phyloP scores from a whole-genome alignment of 768 basidiomycete genomes.

The Termitomyces sp. region DNA sequence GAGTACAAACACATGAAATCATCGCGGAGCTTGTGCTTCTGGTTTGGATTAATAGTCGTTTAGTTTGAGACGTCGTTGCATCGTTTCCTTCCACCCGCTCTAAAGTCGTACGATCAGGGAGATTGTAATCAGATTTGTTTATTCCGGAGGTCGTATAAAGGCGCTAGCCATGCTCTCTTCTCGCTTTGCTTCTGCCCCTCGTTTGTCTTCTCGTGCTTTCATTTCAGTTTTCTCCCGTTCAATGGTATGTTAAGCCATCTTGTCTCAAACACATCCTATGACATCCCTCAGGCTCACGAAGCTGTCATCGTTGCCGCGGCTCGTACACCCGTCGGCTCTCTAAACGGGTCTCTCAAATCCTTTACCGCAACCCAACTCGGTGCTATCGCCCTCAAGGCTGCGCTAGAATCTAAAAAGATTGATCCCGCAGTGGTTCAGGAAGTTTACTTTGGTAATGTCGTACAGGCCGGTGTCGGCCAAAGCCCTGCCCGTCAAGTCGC shows the following conservation, averaged over 20 bases:
- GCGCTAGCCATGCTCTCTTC: constrained; percentile 38
- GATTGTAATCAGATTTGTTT: constrained; percentile 17
- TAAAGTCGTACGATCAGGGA: constrained; percentile 30
- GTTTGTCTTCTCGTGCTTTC: constrained; percentile 30
- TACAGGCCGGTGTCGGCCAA: constrained; percentile 96
- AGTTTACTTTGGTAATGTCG: constrained; percentile 95
- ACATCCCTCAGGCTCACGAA: constrained; percentile 50
- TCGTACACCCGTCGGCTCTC: constrained; percentile 89
- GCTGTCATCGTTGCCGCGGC: constrained; percentile 91
- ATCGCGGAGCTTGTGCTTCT: constrained; percentile 13
- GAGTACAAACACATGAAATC: constrained; percentile 13
- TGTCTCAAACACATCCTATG: constrained; percentile 10
- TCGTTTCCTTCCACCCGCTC: background rate
- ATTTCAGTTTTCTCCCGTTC: constrained; percentile 35
- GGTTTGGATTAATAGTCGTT: constrained; percentile 1
- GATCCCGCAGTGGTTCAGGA: constrained; percentile 86
- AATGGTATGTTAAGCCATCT: constrained; percentile 35
- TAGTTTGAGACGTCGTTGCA: background rate
- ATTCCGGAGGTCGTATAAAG: constrained; percentile 22
- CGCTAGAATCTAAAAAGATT: constrained; percentile 73
- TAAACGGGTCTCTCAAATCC: constrained; percentile 85
- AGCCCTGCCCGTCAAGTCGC: constrained; percentile 97
- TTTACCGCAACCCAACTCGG: constrained; percentile 92
- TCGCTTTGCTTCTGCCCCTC: constrained; percentile 31
- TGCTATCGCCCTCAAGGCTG: constrained; percentile 82